Evolutionary conservation across 345 rosid species (phyloP).

Genomic region (Streptanthus diversifolius): DNA sequence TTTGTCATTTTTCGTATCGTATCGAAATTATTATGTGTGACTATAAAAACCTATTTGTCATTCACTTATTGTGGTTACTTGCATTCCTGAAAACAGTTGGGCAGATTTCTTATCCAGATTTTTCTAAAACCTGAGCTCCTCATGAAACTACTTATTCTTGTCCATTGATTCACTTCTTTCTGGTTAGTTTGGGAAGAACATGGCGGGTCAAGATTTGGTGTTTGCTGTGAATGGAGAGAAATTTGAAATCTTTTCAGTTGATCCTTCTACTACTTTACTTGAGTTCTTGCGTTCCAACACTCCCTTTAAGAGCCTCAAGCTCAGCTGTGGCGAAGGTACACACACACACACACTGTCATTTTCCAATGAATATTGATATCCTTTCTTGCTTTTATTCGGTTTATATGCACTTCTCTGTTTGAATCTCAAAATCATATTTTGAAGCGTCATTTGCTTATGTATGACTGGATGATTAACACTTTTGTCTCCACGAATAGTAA

Average conservation of each 20-base stretch:
- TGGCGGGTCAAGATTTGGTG: conserved; percentile 39
- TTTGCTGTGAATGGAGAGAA: conserved; percentile 75
- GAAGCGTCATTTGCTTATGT: neutral
- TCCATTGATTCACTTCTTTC: neutral
- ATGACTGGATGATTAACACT: neutral
- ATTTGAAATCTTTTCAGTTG: conserved; percentile 45
- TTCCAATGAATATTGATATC: neutral
- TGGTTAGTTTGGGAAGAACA: neutral
- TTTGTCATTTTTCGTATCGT: neutral
- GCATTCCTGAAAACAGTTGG: neutral
- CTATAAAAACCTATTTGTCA: neutral
- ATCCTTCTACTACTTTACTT: conserved; percentile 78
- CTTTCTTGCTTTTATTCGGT: neutral
- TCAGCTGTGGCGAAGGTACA: conserved; percentile 80
- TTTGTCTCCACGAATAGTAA: neutral
- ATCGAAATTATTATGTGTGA: neutral
- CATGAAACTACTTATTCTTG: neutral
- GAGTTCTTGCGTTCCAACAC: conserved; percentile 68
- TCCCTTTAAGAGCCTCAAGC: conserved; percentile 74
- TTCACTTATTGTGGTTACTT: neutral
- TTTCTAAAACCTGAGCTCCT: neutral
- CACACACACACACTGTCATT: neutral
- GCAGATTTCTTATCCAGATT: neutral
- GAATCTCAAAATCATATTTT: neutral
- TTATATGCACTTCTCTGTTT: neutral